Evolutionary conservation across 805 yeast species (phyloP).

Genomic region (Ogataea ramenticola): DNA sequence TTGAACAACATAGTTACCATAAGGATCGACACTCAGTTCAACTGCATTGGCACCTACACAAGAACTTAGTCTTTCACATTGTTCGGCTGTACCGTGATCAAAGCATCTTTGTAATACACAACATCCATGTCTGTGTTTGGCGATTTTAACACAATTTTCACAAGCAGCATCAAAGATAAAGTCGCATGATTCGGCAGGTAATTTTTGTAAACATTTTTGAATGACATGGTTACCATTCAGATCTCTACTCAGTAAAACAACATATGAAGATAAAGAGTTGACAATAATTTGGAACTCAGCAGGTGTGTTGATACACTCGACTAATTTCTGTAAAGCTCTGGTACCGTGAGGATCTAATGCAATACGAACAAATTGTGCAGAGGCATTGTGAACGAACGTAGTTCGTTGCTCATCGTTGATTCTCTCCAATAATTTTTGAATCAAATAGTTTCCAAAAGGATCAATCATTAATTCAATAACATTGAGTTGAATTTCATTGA

Average conservation of each 20-base stretch:
- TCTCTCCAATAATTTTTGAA: constrained; percentile 83
- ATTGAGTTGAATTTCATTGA: constrained; percentile 69
- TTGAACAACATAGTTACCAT: constrained; percentile 95
- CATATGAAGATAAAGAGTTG: constrained; percentile 41
- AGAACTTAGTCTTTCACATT: constrained; percentile 58
- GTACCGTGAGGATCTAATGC: constrained; percentile 96
- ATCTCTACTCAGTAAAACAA: constrained; percentile 78
- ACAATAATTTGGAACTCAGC: constrained; percentile 57
- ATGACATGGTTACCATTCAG: constrained; percentile 95
- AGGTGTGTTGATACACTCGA: constrained; percentile 68
- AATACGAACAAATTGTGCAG: constrained; percentile 66
- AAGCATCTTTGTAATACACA: constrained; percentile 93
- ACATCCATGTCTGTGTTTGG: constrained; percentile 96
- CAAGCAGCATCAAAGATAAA: constrained; percentile 87
- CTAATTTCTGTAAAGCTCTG: constrained; percentile 85
- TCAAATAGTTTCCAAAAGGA: constrained; percentile 94
- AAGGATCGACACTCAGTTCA: constrained; percentile 78
- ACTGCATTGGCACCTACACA: constrained; percentile 65
- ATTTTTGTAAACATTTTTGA: constrained; percentile 79
- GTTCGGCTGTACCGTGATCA: constrained; percentile 74
- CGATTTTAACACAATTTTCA: constrained; percentile 65
- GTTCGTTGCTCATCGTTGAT: constrained; percentile 66
- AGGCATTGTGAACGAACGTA: constrained; percentile 59
- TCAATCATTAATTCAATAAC: constrained; percentile 87
- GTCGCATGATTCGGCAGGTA: constrained; percentile 64